A percentile compares a stretch with the other conserved stretches of the same genome.
Conservation (phyloP, 1,284 basidiomycete genomes). For the Pseudozyma sp. region DNA sequence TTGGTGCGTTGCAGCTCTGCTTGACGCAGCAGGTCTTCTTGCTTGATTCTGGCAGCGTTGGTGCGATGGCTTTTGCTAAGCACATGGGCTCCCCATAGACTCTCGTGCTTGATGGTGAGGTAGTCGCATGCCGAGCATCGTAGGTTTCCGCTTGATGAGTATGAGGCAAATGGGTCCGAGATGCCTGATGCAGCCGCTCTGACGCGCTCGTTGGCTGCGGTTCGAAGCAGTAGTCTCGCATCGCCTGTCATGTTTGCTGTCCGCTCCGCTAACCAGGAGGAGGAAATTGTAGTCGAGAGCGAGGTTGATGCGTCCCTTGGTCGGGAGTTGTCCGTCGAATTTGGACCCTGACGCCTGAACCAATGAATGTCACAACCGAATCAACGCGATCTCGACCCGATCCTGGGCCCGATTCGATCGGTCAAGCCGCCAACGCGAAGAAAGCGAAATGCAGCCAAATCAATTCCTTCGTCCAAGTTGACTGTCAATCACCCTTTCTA, state of each 20-base stretch:
- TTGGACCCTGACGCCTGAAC: too few species aligned
- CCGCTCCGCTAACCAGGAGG: neutral
- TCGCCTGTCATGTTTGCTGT: constrained; percentile 31
- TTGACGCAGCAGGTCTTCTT: constrained; percentile 29
- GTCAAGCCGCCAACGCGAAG: too few species aligned
- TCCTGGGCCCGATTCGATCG: too few species aligned
- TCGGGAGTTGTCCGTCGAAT: too few species aligned
- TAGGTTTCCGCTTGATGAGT: constrained; percentile 38
- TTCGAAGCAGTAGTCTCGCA: constrained; percentile 50
- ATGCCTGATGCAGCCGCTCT: constrained; percentile 17
- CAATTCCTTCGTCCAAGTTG: too few species aligned
- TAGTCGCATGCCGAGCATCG: constrained; percentile 57
- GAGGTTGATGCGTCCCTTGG: neutral
- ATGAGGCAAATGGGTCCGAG: constrained; percentile 53
- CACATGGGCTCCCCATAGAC: constrained; percentile 53
- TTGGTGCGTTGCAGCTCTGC: constrained; percentile 29
- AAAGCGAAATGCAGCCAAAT: too few species aligned
- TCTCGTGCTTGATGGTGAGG: constrained; percentile 56
- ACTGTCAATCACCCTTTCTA: too few species aligned
- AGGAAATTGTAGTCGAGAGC: neutral
- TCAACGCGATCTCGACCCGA: too few species aligned
- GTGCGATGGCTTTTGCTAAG: constrained; percentile 51
- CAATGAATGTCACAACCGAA: too few species aligned
- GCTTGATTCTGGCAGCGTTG: constrained; percentile 27
- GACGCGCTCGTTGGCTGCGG: constrained; percentile 36